These are phyloP conservation scores for Plantago coronopus DNA, from an alignment of 305 asterid species.

Conservation along the genomic window DNA sequence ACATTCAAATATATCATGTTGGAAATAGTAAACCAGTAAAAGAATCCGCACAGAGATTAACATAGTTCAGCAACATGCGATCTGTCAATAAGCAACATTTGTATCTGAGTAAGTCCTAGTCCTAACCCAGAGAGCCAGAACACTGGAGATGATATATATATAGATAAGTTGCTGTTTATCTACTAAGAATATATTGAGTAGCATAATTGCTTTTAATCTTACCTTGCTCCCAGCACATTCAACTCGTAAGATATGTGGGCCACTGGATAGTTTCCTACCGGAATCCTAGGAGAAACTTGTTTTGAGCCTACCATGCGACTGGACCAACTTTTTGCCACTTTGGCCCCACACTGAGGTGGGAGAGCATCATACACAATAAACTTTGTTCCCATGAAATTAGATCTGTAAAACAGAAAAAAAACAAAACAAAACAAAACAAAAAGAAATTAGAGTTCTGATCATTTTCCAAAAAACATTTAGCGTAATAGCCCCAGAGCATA, in stretches of 20 bases:
- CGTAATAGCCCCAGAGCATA: neutral
- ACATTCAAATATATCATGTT: too few species aligned
- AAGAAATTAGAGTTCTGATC: slow-evolving; percentile 12
- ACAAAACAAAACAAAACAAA: too few species aligned
- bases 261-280: slow-evolving; percentile 64
- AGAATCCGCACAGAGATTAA: too few species aligned
- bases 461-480: neutral
- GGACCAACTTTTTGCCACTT: slow-evolving; percentile 56
- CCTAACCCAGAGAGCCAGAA: too few species aligned
- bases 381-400: slow-evolving; percentile 84
- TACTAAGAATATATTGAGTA: slow-evolving; percentile 10
- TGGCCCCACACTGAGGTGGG: slow-evolving; percentile 59
- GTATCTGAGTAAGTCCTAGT: too few species aligned
- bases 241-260: slow-evolving; percentile 83
- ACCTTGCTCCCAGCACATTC: slow-evolving; percentile 87
- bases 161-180: neutral
- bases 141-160: too few species aligned
- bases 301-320: slow-evolving; percentile 51
- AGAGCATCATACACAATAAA: slow-evolving; percentile 70
- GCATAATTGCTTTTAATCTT: slow-evolving; percentile 17
- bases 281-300: slow-evolving; percentile 51
- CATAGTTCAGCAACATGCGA: too few species aligned
- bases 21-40: too few species aligned
- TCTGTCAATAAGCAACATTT: too few species aligned
- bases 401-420: slow-evolving; percentile 37